Base-by-base conservation (phyloP, 441 rosid species). In the Euphorbia celastroides region DNA sequence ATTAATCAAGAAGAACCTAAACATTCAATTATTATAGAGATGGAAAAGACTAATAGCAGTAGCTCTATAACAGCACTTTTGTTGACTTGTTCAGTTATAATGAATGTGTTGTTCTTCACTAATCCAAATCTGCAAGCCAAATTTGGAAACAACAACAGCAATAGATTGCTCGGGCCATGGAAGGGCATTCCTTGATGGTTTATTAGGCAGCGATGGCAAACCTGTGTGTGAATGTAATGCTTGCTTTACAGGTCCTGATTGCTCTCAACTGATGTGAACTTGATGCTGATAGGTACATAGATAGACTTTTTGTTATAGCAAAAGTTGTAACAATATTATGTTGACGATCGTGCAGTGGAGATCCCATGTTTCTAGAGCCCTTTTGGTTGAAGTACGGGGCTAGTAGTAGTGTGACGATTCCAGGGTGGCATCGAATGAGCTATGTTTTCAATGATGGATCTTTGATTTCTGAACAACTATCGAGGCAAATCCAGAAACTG, bases 341-440 rank as follows among this genome's bases (percentile, higher is more conserved):
- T 55, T 25, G 1, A 17, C 3, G 20, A 58, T n/a, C n/a, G 14
- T 58, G 38, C 79, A 86, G 97, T 10, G 94, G 94, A 51, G 85
- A 90, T 71, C 90, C 94, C 19, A 28, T 81, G 57, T 88, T 86
- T 77, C 72, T 90, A 80, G 89, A 88, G 79, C 90, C 90, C 3
- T 88, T 82, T 58, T 90, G 94, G 92, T 63, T 76, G 76, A 27
- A 70, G 57, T 62, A 81, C 34, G 90, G 87, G 16, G 83, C 66
- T n/a, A 76, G 68, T 5, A 87, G 96, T 62, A 81, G 85, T 17
- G 32, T 79, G 20, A 46, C 86, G 26, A 80, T 86, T 46, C 72
- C 93, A 0, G 92, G 88, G 14, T 84, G 90, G 92, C 90, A 87
- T 55, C 75, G 86, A 57, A 82, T 89, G 93, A 80, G 96, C 72